Percentiles rank a stretch among this genome's conserved stretches.
Conservation (phyloP, 78 protist genomes). For the Dictyostelium citrinum region DNA sequence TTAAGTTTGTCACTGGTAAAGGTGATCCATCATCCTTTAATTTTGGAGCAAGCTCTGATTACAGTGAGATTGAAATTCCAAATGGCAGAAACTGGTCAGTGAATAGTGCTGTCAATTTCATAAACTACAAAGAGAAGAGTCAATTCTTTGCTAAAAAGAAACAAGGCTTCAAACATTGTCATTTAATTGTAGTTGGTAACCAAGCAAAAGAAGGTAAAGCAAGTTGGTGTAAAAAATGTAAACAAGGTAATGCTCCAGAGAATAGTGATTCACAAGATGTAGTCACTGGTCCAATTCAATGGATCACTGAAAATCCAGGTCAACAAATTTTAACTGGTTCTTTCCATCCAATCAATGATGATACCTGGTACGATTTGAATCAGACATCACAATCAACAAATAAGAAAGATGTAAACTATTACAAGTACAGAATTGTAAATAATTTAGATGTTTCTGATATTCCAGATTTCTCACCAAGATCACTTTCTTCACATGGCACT, state of each 20-base stretch:
- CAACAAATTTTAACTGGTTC: slow-evolving; percentile 68
- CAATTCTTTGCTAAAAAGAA: slow-evolving; percentile 62
- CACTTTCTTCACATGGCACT: no score
- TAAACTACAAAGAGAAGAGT: slow-evolving; percentile 60
- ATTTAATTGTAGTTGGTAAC: slow-evolving; percentile 47
- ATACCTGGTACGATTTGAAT: slow-evolving; percentile 31
- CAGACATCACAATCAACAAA: not conserved
- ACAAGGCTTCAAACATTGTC: slow-evolving; percentile 24
- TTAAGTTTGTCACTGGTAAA: not conserved
- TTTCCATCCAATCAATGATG: slow-evolving; percentile 74
- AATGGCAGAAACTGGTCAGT: slow-evolving; percentile 8
- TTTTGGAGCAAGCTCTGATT: slow-evolving; percentile 11
- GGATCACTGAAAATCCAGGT: slow-evolving; percentile 78
- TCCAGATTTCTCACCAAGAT: not conserved
- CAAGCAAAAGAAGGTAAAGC: slow-evolving; percentile 9
- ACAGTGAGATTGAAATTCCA: slow-evolving; percentile 49
- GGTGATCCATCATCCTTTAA: not conserved
- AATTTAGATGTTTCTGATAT: slow-evolving; percentile 1
- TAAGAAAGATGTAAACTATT: not conserved
- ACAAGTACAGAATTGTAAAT: not conserved
- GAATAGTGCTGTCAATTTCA: not conserved
- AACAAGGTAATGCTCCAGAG: not conserved
- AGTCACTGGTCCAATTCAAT: slow-evolving; percentile 45
- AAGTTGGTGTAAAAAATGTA: slow-evolving; percentile 67
- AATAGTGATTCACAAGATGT: not conserved